Base-by-base conservation (phyloP, 2,329 filamentous ascomycete species). In the Daldinia eschscholtzii region DNA sequence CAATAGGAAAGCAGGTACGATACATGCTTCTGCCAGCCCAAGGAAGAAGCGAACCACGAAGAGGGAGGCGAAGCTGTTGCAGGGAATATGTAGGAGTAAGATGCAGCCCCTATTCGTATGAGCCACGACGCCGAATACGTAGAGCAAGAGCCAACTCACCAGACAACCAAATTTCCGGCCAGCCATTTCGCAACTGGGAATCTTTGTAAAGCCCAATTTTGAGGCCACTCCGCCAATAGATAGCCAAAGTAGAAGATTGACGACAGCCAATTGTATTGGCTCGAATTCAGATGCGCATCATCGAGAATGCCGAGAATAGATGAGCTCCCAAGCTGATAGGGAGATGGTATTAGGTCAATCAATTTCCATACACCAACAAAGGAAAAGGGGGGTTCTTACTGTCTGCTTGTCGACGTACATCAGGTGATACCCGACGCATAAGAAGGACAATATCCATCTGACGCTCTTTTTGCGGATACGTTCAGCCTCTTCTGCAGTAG, bases 401-500 rank as follows among this genome's bases (percentile, higher is more conserved):
- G 66, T 65, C 55, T 68, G 66, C 35, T 68, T 68, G 33, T 68
- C 66, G 2, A 68, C 39, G 35, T 68, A 68, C 66, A 68, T 68
- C 30, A 68, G 44, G 23, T 68, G 66, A 23, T 68, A 68, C 3
- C 66, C 66, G 12, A 68, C 55, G 46, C 66, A 68, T 1, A 68
- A 46, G 48, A 68, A 68, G 23, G 66, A 61, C 50, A 68, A 61
- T 35, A 68, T 60, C 66, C 66, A 68, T 62, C 37, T 30, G 23
- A 68, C 56, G 26, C 58, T 62, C 55, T 65, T 68, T 26, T 65
- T 68, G 6, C 66, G 66, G 44, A 68, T 68, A 53, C 58, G 61
- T 10, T 56, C 58, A 7, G 75, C 75, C 67, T 79, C 74, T 62
- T 80, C 77, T 1, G 74, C 71, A 0, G 76, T 81, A 6, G 81